Base-by-base conservation (phyloP, 2,329 filamentous ascomycete genomes). In the Trichoderma pleuroti region DNA sequence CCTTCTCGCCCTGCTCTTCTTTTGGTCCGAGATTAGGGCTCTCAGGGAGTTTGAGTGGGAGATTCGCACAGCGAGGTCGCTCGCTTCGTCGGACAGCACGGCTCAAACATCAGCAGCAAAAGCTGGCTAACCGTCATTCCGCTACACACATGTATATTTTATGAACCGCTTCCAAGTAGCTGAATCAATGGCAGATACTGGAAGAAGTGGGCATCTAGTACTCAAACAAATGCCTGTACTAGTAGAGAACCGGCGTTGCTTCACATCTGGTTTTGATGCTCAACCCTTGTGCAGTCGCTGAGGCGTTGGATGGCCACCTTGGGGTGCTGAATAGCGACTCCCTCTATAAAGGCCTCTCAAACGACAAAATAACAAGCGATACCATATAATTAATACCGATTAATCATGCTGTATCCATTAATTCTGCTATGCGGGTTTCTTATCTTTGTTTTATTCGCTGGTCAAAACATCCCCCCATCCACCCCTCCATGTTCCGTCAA, bases 41-140 rank as follows among this genome's bases (percentile, higher is more conserved):
- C 82, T 99, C 68, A 91, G 89, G 76, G 96, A 99, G 83, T 98
- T 98, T 81, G 90, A 96, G 78, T 98, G 93, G 92, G 96, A 99
- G 81, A 90, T 98, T 30, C 84, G 83, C 64, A 94, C 92, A 78
- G 91, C 91, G 14, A 90, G 82, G 73, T 81, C 82, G 0, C 76
- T 80, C 5, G 81, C 81, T 26, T 78, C 76, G 5, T 18, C 59
- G 12, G 42, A 30, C 5, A 21, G 8, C 4, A 12, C 30, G 14
- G 32, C 24, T 10, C 24, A 68, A 26, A 21, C n/a, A 1, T 16
- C 46, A n/a, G 3, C n/a, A 16, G n/a, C n/a, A 8, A 36, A 70
- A 26, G 21, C 28, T 56, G 54, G 39, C 12, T 62, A 36, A n/a
- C 4, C 3, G 9, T 21, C 2, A n/a, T 32, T 18, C 11, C 39